Percentiles rank a stretch among this genome's conserved stretches.
Evolutionary conservation across 805 yeast genomes (phyloP).

Genomic region (Ogataea glucozyma): DNA sequence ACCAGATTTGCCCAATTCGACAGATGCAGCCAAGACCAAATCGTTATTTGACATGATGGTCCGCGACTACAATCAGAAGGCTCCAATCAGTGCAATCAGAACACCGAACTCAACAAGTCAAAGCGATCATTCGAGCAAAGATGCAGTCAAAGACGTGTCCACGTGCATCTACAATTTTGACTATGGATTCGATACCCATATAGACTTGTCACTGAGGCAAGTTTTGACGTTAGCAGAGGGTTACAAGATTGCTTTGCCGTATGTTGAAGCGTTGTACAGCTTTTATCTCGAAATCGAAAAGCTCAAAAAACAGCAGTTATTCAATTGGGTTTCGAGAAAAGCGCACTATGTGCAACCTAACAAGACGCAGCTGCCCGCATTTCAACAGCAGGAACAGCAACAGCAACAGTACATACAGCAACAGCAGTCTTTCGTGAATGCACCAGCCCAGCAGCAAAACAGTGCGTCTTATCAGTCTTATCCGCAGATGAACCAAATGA

Average conservation of each 20-base stretch:
- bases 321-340: constrained; percentile 24
- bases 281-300: constrained; percentile 25
- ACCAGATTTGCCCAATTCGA: constrained; percentile 29
- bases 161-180: constrained; percentile 25
- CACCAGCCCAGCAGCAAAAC: constrained; percentile 2
- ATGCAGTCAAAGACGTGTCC: constrained; percentile 16
- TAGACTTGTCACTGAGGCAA: constrained; percentile 25
- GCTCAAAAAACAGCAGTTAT: constrained; percentile 14
- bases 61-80: constrained; percentile 27
- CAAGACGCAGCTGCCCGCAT: neutral
- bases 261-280: constrained; percentile 24
- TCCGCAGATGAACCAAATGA: constrained; percentile 8
- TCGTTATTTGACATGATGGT: constrained; percentile 21
- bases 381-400: constrained; percentile 5
- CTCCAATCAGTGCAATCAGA: constrained; percentile 18
- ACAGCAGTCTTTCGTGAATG: constrained; percentile 5
- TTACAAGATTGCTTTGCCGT: constrained; percentile 21
- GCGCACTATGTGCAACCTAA: constrained; percentile 2
- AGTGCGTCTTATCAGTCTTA: constrained; percentile 10
- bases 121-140: constrained; percentile 9
- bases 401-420: constrained; percentile 11
- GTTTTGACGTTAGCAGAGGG: constrained; percentile 17
- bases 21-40: constrained; percentile 16
- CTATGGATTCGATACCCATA: constrained; percentile 18
- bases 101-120: constrained; percentile 9